phyloP scores from a whole-genome alignment of 768 basidiomycete species.

The Chalciporus chontae region DNA sequence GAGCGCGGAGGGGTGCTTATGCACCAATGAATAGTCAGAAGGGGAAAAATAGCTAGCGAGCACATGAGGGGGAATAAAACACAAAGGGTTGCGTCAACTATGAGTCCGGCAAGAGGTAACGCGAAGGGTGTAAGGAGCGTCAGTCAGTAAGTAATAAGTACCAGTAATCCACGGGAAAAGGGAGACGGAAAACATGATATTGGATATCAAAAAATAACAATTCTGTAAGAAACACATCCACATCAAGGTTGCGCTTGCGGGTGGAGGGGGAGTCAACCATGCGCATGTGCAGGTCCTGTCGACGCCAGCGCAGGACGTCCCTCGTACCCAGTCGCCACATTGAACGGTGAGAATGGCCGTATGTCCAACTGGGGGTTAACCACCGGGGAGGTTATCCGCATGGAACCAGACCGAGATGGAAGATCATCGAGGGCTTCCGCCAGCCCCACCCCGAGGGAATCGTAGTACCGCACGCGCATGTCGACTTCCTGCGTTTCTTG shows the following conservation, averaged over 20 bases:
- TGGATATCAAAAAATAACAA: background rate
- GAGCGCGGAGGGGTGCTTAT: too few species aligned
- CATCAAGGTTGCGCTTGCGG: constrained; percentile 10
- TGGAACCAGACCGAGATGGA: constrained; percentile 10
- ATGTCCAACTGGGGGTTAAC: constrained; percentile 30
- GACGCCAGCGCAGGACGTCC: constrained; percentile 1
- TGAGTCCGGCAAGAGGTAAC: background rate
- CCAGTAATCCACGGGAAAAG: background rate
- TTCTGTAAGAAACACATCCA: background rate
- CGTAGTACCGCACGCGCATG: constrained; percentile 45
- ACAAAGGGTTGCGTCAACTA: background rate
- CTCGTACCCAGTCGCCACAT: constrained; percentile 26
- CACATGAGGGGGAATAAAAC: background rate
- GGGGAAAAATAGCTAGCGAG: too few species aligned
- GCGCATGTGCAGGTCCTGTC: constrained; percentile 4
- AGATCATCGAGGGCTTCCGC: constrained; percentile 35
- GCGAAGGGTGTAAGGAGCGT: background rate
- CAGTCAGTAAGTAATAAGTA: background rate
- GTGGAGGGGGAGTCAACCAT: constrained; percentile 4
- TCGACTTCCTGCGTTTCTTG: constrained; percentile 79
- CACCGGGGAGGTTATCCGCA: constrained; percentile 13
- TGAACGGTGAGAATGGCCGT: constrained; percentile 49
- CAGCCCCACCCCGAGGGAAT: constrained; percentile 18
- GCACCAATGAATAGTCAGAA: too few species aligned
- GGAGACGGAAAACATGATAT: background rate